A percentile compares a stretch with the other conserved stretches of the same genome.
These are phyloP conservation scores for Cutaneotrichosporon mucoides DNA, from an alignment of 1,284 basidiomycete genomes.

Conservation along the genomic window DNA sequence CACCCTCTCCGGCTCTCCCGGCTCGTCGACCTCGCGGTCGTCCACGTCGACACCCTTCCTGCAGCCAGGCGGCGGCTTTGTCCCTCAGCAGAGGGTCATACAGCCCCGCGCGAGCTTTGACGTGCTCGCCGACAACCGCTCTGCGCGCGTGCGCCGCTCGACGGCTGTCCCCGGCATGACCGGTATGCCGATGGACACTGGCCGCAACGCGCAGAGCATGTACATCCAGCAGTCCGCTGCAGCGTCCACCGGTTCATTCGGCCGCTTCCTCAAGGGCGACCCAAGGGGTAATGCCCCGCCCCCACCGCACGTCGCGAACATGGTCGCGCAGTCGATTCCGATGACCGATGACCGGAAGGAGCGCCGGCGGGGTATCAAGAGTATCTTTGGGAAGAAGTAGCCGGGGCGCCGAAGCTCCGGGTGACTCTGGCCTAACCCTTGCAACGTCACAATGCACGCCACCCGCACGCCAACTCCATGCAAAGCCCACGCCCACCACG, in stretches of 20 bases:
- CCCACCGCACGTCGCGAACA: conserved; percentile 7
- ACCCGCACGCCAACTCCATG: no score
- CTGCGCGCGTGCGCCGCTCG: conserved; percentile 12
- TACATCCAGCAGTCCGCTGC: conserved; percentile 26
- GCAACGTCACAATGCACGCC: not conserved
- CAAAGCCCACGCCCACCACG: no score
- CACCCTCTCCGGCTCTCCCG: not conserved
- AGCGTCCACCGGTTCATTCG: conserved; percentile 25
- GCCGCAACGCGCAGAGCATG: conserved; percentile 26
- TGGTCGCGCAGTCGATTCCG: not conserved
- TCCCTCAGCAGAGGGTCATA: conserved; percentile 8
- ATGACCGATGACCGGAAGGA: conserved; percentile 17
- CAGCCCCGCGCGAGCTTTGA: conserved; percentile 23
- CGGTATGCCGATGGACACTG: conserved; percentile 1
- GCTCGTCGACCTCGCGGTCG: not conserved
- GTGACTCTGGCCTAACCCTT: no score
- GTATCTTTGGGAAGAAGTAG: conserved; percentile 17
- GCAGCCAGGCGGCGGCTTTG: conserved; percentile 1
- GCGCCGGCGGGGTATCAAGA: conserved; percentile 20
- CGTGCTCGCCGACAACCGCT: conserved; percentile 8
- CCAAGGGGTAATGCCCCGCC: not conserved
- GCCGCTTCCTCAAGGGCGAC: conserved; percentile 14
- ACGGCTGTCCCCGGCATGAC: conserved; percentile 7
- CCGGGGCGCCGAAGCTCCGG: no score
- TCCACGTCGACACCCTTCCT: conserved; percentile 1